Evolutionary conservation across 1,139 yeast genomes (phyloP).

Genomic region (Torulaspora globosa): DNA sequence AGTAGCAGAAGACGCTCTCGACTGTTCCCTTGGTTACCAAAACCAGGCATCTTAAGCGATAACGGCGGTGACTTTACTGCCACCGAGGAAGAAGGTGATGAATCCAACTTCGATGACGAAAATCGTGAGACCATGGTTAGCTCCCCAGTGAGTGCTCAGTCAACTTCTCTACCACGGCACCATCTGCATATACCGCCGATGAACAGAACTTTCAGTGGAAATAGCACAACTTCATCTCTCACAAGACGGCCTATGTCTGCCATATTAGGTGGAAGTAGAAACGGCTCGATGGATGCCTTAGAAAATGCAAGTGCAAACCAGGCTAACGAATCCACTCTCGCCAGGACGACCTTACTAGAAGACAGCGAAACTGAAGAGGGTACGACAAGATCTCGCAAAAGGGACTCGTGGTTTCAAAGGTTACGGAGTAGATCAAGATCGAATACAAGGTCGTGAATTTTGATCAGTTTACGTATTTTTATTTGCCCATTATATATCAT

Average conservation of each 20-base stretch:
- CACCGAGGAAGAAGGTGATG: slow-evolving; percentile 34
- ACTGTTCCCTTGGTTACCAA: slow-evolving; percentile 33
- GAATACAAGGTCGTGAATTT: slow-evolving; percentile 10
- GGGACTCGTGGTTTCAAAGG: slow-evolving; percentile 36
- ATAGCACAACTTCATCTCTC: slow-evolving; percentile 20
- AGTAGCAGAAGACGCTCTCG: slow-evolving; percentile 29
- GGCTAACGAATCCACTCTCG: slow-evolving; percentile 2
- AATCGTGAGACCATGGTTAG: slow-evolving; percentile 16
- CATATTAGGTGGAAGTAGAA: slow-evolving; percentile 19
- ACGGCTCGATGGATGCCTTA: slow-evolving; percentile 24
- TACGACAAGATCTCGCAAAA: slow-evolving; percentile 25
- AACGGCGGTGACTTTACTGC: slow-evolving; percentile 33
- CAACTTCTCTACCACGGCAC: slow-evolving; percentile 18
- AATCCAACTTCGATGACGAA: slow-evolving; percentile 20
- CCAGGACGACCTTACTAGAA: background rate
- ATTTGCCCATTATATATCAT: slow-evolving; percentile 4
- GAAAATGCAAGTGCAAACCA: slow-evolving; percentile 2
- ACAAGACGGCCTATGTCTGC: slow-evolving; percentile 27
- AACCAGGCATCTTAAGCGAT: slow-evolving; percentile 33
- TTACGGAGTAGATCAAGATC: slow-evolving; percentile 34
- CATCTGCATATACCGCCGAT: slow-evolving; percentile 24
- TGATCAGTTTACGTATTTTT: background rate
- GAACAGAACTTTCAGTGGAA: slow-evolving; percentile 26
- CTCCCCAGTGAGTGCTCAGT: slow-evolving; percentile 19
- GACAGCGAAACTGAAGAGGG: slow-evolving; percentile 25